Percentiles rank a stretch among this genome's conserved stretches.
Conservation (phyloP, 1,284 basidiomycete genomes). For the Pascua guehoae region DNA sequence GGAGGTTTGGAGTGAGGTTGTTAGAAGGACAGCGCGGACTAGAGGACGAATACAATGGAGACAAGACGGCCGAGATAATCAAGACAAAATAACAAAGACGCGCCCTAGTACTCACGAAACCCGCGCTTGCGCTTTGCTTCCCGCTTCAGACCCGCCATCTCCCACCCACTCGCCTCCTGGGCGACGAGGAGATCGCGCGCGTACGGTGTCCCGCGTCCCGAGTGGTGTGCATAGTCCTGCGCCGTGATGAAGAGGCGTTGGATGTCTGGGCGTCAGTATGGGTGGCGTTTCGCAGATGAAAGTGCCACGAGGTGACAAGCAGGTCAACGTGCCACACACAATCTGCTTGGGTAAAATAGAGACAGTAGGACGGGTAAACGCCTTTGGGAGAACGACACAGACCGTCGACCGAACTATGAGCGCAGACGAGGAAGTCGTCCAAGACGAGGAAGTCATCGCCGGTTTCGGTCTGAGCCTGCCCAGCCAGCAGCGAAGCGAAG, state of each 20-base stretch:
- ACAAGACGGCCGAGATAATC: too few species aligned
- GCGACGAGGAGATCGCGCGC: conserved; percentile 31
- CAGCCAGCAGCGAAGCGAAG: too few species aligned
- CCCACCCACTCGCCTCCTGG: conserved; percentile 24
- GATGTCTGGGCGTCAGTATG: conserved; percentile 28
- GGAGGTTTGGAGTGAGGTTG: too few species aligned
- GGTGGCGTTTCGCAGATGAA: neutral
- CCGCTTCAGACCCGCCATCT: conserved; percentile 18
- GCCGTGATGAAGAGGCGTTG: conserved; percentile 33
- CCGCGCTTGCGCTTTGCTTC: conserved; percentile 29
- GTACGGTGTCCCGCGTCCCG: conserved; percentile 24
- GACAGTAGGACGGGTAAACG: too few species aligned
- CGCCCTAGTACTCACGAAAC: conserved; percentile 16
- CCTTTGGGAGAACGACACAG: too few species aligned
- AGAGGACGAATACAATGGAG: too few species aligned
- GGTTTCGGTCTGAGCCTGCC: neutral
- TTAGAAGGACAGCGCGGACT: neutral
- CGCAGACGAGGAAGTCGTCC: neutral
- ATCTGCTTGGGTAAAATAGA: too few species aligned
- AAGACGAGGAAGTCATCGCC: neutral
- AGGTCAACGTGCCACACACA: neutral
- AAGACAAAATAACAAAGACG: too few species aligned
- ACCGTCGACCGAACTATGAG: too few species aligned
- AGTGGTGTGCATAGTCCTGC: conserved; percentile 28
- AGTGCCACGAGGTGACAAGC: neutral